phyloP scores from a whole-genome alignment of 352 stramenopile species.

The Globisporangium parvum region DNA sequence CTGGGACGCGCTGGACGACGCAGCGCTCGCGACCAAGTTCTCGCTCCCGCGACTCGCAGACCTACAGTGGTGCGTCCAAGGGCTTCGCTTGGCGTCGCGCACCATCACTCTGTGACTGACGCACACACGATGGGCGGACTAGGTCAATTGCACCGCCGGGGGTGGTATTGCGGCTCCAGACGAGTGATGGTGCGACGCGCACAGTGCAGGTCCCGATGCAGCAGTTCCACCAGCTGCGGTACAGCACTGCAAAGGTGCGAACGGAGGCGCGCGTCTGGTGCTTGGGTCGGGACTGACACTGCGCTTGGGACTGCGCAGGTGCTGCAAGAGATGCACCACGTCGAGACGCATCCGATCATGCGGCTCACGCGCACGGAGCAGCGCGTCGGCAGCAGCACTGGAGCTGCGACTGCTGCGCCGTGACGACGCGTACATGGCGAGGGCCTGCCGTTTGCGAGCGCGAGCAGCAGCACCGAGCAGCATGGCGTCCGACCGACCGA shows the following conservation, averaged over 20 bases:
- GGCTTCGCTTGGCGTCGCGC: background rate
- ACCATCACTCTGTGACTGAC: no score
- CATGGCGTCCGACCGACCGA: no score
- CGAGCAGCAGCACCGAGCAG: no score
- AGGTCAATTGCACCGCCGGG: constrained; percentile 10
- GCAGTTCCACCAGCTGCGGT: constrained; percentile 77
- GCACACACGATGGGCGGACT: no score
- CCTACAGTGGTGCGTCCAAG: constrained; percentile 23
- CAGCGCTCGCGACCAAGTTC: constrained; percentile 7
- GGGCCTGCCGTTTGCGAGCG: background rate
- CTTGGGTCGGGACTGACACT: background rate
- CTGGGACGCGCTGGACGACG: constrained; percentile 23
- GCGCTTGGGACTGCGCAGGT: constrained; percentile 15
- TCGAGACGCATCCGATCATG: constrained; percentile 76
- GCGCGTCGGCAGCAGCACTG: background rate
- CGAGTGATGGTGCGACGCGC: constrained; percentile 32
- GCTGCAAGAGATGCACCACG: constrained; percentile 69
- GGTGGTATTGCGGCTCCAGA: constrained; percentile 41
- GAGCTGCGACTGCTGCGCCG: no score
- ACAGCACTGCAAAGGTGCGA: constrained; percentile 50
- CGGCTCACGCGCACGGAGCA: constrained; percentile 26
- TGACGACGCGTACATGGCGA: background rate
- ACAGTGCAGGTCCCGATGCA: constrained; percentile 43
- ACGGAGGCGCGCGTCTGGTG: background rate
- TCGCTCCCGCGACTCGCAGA: constrained; percentile 31